Percentiles rank a stretch among this genome's conserved stretches.
Conservation (phyloP, 2,329 filamentous ascomycete genomes). For the Aureobasidium sp. region DNA sequence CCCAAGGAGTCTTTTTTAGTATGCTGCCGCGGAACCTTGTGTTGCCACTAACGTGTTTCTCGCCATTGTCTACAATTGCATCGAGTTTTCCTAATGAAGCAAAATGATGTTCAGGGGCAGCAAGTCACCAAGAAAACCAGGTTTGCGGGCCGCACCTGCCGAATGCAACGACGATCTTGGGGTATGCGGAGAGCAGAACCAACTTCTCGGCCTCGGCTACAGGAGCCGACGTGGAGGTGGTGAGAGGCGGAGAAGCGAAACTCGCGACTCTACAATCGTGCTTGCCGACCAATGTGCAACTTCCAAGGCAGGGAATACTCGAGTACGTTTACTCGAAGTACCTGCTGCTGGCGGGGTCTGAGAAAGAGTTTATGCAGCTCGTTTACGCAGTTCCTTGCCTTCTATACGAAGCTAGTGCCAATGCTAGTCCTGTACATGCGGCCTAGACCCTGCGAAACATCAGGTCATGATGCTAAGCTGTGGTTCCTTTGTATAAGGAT, state of each 20-base stretch:
- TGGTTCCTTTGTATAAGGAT: too few species aligned
- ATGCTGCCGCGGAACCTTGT: too few species aligned
- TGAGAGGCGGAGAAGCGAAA: neutral
- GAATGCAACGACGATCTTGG: neutral
- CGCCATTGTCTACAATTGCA: neutral
- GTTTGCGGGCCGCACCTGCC: neutral
- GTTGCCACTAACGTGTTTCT: neutral
- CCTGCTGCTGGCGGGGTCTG: too few species aligned
- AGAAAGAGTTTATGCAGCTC: neutral
- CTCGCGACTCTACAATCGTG: neutral
- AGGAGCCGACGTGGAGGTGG: neutral
- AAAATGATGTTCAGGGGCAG: constrained; percentile 2
- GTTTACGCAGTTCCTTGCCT: neutral
- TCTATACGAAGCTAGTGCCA: too few species aligned
- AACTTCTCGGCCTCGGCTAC: neutral
- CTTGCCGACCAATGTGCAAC: neutral
- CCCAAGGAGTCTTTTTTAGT: neutral
- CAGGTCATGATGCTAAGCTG: neutral
- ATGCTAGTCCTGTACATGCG: neutral
- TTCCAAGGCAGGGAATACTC: neutral
- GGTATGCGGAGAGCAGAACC: neutral
- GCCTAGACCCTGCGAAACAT: neutral
- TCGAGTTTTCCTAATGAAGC: neutral
- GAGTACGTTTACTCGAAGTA: neutral
- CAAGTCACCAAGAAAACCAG: neutral